A percentile compares a stretch with the other conserved stretches of the same genome.
phyloP scores from a whole-genome alignment of 192 early-diverging fungal genomes.

The Entrophospora sp. region DNA sequence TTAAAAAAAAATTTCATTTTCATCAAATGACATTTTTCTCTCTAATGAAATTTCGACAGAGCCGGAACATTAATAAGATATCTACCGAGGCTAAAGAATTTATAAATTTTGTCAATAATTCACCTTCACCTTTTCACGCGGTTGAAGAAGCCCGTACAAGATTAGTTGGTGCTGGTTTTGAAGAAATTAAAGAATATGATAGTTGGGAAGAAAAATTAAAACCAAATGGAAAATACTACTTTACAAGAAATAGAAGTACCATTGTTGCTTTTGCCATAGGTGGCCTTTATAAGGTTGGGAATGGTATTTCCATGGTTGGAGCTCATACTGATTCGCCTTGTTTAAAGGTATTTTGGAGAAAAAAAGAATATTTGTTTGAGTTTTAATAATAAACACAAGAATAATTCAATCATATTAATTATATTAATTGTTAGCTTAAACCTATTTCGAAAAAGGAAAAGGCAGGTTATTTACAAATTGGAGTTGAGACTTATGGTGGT shows the following conservation, averaged over 20 bases:
- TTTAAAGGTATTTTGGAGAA: too few relatives aligned
- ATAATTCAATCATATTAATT: too few relatives aligned
- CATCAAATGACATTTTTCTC: too few relatives aligned
- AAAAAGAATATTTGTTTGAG: too few relatives aligned
- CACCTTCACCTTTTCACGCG: constrained; percentile 94
- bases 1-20: too few relatives aligned
- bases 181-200: constrained; percentile 82
- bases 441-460: constrained; percentile 88
- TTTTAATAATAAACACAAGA: too few relatives aligned
- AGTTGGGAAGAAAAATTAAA: constrained; percentile 64
- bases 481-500: constrained; percentile 86
- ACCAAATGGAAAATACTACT: constrained; percentile 86
- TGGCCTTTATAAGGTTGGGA: constrained; percentile 69
- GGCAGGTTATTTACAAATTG: constrained; percentile 84
- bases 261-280: constrained; percentile 92
- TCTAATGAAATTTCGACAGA: too few relatives aligned
- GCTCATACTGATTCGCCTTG: constrained; percentile 99
- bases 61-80: too few relatives aligned
- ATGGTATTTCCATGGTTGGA: constrained; percentile 82
- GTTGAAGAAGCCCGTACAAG: constrained; percentile 67
- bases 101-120: constrained; percentile 81
- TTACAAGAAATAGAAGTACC: constrained; percentile 83
- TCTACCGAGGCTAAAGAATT: constrained; percentile 50
- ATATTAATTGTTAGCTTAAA: too few relatives aligned
- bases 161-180: constrained; percentile 71